These are phyloP conservation scores for Tylopilus cervinicoccineus DNA, from an alignment of 768 basidiomycete species.

Conservation along the genomic window DNA sequence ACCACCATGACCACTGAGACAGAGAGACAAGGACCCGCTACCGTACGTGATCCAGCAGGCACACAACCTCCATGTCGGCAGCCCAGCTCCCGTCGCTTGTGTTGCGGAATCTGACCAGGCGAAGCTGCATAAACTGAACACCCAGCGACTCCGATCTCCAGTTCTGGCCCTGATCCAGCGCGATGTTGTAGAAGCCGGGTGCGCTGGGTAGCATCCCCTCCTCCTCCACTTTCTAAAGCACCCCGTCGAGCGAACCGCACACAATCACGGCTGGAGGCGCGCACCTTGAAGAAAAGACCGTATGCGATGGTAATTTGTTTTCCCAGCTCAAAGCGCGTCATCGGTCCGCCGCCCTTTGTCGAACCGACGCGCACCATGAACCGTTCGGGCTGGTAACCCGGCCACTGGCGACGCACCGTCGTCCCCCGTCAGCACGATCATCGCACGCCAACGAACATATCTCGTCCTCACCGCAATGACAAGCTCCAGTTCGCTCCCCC, in stretches of 20 bases:
- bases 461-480: constrained; percentile 3
- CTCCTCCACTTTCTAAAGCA: neutral
- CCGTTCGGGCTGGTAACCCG: neutral
- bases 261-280: neutral
- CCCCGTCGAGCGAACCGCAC: no score
- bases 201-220: neutral
- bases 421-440: neutral
- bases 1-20: neutral
- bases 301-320: neutral
- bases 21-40: neutral
- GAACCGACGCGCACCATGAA: neutral
- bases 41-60: no score
- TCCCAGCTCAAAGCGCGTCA: constrained; percentile 7
- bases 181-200: constrained; percentile 1
- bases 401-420: constrained; percentile 4
- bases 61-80: constrained; percentile 10
- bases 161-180: constrained; percentile 7
- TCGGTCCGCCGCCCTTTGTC: neutral
- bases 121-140: constrained; percentile 6
- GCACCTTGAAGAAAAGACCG: neutral
- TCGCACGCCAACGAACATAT: neutral
- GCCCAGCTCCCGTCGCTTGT: constrained; percentile 1
- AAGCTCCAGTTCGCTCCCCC: neutral
- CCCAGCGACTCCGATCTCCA: neutral
- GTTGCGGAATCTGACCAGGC: constrained; percentile 3